Base-by-base conservation (phyloP, 805 yeast species). In the Ogataea nakhonphanomensis region DNA sequence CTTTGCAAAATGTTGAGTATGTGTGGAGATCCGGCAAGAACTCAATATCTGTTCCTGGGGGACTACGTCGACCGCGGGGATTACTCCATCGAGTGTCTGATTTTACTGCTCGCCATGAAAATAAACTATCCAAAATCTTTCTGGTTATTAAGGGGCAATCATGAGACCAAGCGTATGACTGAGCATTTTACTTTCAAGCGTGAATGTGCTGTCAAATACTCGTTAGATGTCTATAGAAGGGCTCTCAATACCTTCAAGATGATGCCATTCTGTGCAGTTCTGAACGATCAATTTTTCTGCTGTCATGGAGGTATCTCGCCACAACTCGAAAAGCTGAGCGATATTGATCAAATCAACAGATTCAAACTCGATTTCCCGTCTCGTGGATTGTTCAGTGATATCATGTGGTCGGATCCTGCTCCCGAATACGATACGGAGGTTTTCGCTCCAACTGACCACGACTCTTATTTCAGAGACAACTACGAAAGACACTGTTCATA, bases 1-100 rank as follows among this genome's bases (percentile, higher is more conserved):
- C 69, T 93, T 51, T 71, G 90, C 76, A 89, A 89, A 62, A 66
- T 91, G 45, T 84, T 91, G 53, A 96, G 89, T 56, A 89, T 89
- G 34, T 96, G 96, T 30, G 98, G 98, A 3, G 81, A 84, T 54
- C 96, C 97, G 9, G 70, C 66, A 11, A 63, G 55, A 10, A 86
- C 95, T 1, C 74, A 83, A 17, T 91, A 88, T 60, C 66, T 91
- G 41, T 91, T 91, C 56, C 66, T 91, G 41, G 98, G 98, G 7
- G 98, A 91, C 64, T 90, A 91, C 58, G 98, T 91, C 20, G 99
- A 91, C 65, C 71, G 99, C 47, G 99, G 99, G 3, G 82, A 86
- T 33, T 90, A 87, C 59, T 84, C 96, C 23, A 81, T 89, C 48
- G 99, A 91, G 61, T 82, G 88, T 55, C 64, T 84, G 40, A 61